Evolutionary conservation across 345 rosid genomes (phyloP).

Genomic region (Limnanthes douglasii): DNA sequence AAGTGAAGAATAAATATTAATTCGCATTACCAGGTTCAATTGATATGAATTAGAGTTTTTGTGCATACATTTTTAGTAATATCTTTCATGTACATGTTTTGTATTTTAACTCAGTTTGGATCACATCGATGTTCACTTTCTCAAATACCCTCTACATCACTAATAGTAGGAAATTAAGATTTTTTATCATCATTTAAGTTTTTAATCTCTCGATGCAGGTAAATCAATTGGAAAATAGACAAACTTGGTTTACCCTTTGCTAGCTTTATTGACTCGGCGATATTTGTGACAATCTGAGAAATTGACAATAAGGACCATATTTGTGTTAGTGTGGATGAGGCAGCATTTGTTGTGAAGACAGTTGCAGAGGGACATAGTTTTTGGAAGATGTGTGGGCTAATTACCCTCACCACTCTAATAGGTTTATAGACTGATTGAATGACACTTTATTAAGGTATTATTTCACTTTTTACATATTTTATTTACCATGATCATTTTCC

Average conservation of each 20-base stretch:
- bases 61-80: no score
- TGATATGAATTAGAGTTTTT: no score
- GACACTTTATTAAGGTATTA: no score
- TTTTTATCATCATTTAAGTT: neutral
- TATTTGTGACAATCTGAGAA: constrained; percentile 76
- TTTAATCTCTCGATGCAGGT: no score
- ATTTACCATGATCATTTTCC: no score
- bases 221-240: constrained; percentile 86
- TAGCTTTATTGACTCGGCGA: constrained; percentile 52
- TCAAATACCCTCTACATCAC: neutral
- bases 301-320: constrained; percentile 89
- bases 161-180: no score
- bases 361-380: constrained; percentile 54
- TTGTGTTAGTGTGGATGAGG: constrained; percentile 50
- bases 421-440: constrained; percentile 41
- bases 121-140: no score
- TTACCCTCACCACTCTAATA: constrained; percentile 59
- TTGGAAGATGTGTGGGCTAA: constrained; percentile 59
- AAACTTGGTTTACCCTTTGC: constrained; percentile 97
- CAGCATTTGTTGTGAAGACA: constrained; percentile 46
- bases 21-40: no score
- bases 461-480: no score
- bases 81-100: no score
- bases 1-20: no score
- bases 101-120: no score